Evolutionary conservation across 306 rosid species (phyloP).

Genomic region (Quercus dentata): DNA sequence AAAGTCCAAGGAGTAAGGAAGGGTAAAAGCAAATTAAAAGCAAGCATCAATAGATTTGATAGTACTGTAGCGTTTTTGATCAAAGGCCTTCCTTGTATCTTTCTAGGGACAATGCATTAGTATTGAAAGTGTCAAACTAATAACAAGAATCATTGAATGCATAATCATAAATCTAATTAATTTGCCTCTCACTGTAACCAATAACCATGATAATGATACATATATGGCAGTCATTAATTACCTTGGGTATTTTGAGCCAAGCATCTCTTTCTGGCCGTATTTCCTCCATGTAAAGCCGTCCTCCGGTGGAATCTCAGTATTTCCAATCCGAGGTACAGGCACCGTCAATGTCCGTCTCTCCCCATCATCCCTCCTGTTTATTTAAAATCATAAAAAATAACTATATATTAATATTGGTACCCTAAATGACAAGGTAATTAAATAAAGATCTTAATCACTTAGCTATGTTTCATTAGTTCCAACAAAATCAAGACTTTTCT

Average conservation of each 20-base stretch:
- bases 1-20: background rate
- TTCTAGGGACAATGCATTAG: no score
- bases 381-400: background rate
- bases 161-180: background rate
- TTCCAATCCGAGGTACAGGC: constrained; percentile 62
- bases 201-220: no score
- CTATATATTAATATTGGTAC: background rate
- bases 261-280: constrained; percentile 83
- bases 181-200: background rate
- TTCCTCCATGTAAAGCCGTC: constrained; percentile 79
- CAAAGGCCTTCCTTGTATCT: background rate
- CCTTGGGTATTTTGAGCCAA: constrained; percentile 65
- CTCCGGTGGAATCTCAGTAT: constrained; percentile 67
- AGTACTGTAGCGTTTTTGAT: background rate
- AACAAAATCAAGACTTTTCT: no score
- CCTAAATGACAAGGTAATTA: no score
- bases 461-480: no score
- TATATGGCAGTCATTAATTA: constrained; percentile 20
- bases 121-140: no score
- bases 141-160: no score
- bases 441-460: no score
- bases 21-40: background rate
- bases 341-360: constrained; percentile 32
- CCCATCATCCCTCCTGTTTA: constrained; percentile 38
- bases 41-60: background rate